A percentile compares a stretch with the other conserved stretches of the same genome.
These are phyloP conservation scores for Sherardia arvensis DNA, from an alignment of 257 asterid species.

Conservation along the genomic window DNA sequence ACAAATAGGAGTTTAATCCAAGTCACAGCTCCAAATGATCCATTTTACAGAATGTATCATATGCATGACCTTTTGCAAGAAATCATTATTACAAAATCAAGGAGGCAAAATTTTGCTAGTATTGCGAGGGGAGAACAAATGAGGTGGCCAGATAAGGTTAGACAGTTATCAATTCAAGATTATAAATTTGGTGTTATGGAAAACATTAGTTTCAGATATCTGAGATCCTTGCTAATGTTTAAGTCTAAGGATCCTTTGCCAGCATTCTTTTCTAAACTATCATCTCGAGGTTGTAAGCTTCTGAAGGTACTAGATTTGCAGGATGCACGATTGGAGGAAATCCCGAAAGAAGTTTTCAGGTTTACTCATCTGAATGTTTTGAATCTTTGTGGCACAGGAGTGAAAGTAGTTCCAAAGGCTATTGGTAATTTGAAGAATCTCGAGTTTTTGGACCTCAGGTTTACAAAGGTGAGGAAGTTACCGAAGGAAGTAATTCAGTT, in stretches of 20 bases:
- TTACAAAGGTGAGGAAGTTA: constrained; percentile 5
- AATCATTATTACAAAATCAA: constrained; percentile 1
- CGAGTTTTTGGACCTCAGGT: constrained; percentile 1
- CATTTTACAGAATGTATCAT: constrained; percentile 7
- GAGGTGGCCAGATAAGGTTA: constrained; percentile 3
- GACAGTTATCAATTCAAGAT: constrained; percentile 6
- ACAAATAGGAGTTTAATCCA: constrained; percentile 22
- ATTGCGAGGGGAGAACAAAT: not conserved
- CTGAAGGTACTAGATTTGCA: constrained; percentile 11
- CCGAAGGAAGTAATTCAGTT: constrained; percentile 14
- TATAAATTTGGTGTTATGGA: not conserved
- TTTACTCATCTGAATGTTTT: constrained; percentile 7
- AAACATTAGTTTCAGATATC: not conserved
- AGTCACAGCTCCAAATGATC: not conserved
- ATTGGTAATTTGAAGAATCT: constrained; percentile 8
- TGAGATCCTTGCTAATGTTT: constrained; percentile 16
- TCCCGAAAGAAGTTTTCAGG: constrained; percentile 14
- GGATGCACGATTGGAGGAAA: constrained; percentile 1
- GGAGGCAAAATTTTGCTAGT: not conserved
- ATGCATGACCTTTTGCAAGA: constrained; percentile 19
- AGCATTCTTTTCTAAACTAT: not conserved
- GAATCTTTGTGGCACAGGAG: not conserved
- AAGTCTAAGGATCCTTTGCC: not conserved
- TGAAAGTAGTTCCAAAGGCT: constrained; percentile 10
- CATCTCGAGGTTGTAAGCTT: not conserved